A percentile compares a stretch with the other conserved stretches of the same genome.
phyloP scores from a whole-genome alignment of 352 stramenopile species.

The Phytophthora citricola region DNA sequence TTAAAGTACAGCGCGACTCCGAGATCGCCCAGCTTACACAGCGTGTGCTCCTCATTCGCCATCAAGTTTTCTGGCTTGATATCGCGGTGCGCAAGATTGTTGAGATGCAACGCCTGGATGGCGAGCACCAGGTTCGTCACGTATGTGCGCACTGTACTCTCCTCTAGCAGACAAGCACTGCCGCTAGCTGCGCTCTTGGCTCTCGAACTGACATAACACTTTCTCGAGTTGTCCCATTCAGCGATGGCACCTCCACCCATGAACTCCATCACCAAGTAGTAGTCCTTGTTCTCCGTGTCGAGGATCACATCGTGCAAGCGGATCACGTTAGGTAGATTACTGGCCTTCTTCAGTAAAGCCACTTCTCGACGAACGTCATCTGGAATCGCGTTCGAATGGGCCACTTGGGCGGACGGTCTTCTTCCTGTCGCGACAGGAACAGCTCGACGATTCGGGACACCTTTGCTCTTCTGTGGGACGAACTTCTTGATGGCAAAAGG shows the following conservation, averaged over 20 bases:
- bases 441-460: conserved; percentile 55
- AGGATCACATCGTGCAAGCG: conserved; percentile 80
- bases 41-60: conserved; percentile 54
- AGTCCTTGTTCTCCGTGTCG: conserved; percentile 57
- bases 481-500: conserved; percentile 81
- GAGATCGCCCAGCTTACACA: conserved; percentile 86
- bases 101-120: conserved; percentile 77
- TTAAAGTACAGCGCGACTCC: conserved; percentile 83
- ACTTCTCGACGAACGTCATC: conserved; percentile 78
- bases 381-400: conserved; percentile 34
- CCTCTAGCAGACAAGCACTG: conserved; percentile 48
- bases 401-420: conserved; percentile 21
- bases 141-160: conserved; percentile 60
- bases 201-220: conserved; percentile 65
- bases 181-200: conserved; percentile 37
- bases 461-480: conserved; percentile 58
- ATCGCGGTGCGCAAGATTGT: conserved; percentile 83
- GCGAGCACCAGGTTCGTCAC: conserved; percentile 68
- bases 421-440: conserved; percentile 30
- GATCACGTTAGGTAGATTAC: conserved; percentile 69
- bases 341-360: conserved; percentile 80
- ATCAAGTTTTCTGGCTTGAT: conserved; percentile 90
- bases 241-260: conserved; percentile 84
- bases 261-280: conserved; percentile 88
- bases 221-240: conserved; percentile 70